Conservation (phyloP, 768 basidiomycete genomes). For the Lentinula lateritia region DNA sequence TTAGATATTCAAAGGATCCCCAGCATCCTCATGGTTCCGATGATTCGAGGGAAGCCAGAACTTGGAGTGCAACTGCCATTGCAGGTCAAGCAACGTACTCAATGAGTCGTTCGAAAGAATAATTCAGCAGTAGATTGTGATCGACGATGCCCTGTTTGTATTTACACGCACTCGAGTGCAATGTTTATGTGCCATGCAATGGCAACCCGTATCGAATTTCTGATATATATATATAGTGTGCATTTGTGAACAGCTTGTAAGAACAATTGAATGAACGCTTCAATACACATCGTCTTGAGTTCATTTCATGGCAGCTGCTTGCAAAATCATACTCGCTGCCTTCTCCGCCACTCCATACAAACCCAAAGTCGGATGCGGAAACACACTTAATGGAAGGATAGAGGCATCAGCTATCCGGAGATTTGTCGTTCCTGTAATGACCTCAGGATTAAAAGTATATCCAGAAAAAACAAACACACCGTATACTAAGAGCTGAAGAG, state of each 20-base stretch:
- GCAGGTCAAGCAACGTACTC: neutral
- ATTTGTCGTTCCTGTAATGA: slow-evolving; percentile 10
- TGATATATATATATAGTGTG: too few relatives aligned
- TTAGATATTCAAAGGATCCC: neutral
- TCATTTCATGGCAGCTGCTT: neutral
- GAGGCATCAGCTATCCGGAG: slow-evolving; percentile 22
- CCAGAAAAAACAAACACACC: neutral
- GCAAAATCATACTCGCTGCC: slow-evolving; percentile 12
- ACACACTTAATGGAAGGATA: slow-evolving; percentile 21
- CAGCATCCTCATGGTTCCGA: slow-evolving; percentile 1
- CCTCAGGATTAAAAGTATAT: neutral
- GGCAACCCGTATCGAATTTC: too few relatives aligned
- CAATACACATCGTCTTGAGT: too few relatives aligned
- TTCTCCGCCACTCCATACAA: slow-evolving; percentile 23
- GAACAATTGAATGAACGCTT: too few relatives aligned
- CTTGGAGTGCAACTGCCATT: slow-evolving; percentile 6
- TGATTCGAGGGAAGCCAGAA: slow-evolving; percentile 4
- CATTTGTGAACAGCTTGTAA: too few relatives aligned
- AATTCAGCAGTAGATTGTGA: too few relatives aligned
- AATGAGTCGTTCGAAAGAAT: neutral
- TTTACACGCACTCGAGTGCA: neutral
- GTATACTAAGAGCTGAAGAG: slow-evolving; percentile 9
- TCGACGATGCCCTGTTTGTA: too few relatives aligned
- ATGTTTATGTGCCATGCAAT: too few relatives aligned
- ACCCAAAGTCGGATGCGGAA: slow-evolving; percentile 19